Evolutionary conservation across 2,329 filamentous ascomycete genomes (phyloP).

Genomic region (Pseudogymnoascus sp.): DNA sequence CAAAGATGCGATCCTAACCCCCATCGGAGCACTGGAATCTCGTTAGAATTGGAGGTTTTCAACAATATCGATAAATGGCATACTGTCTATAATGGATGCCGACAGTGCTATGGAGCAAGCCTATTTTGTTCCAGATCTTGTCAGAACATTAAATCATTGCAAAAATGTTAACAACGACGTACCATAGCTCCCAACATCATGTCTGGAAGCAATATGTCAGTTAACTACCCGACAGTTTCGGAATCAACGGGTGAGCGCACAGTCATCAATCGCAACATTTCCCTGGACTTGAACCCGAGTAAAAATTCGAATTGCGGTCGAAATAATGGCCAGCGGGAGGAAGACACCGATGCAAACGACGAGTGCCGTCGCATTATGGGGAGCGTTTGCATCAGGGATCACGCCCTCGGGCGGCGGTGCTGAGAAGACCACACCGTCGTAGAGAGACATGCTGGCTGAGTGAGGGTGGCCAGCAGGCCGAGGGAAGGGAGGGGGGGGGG

Average conservation of each 20-base stretch:
- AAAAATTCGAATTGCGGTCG: slow-evolving; percentile 13
- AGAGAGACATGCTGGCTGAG: slow-evolving; percentile 14
- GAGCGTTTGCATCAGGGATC: slow-evolving; percentile 9
- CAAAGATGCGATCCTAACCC: slow-evolving; percentile 19
- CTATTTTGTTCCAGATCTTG: not conserved
- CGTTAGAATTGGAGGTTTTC: not conserved
- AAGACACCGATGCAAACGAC: slow-evolving; percentile 13
- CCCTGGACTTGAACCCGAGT: slow-evolving; percentile 13
- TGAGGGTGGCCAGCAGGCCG: not conserved
- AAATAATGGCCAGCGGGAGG: slow-evolving; percentile 13
- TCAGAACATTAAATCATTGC: not conserved
- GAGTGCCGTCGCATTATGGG: slow-evolving; percentile 10
- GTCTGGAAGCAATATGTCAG: slow-evolving; percentile 5
- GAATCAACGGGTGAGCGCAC: slow-evolving; percentile 7
- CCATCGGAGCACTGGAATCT: slow-evolving; percentile 17
- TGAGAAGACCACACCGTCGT: slow-evolving; percentile 14
- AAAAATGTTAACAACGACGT: not conserved
- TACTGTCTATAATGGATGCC: slow-evolving; percentile 11
- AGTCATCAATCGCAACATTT: slow-evolving; percentile 16
- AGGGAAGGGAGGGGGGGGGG: not conserved
- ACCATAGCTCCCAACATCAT: slow-evolving; percentile 12
- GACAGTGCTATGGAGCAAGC: slow-evolving; percentile 7
- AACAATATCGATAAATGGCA: not conserved
- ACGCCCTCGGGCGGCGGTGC: slow-evolving; percentile 13
- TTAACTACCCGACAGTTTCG: not conserved